Base-by-base conservation (phyloP, 306 rosid genomes). In the Glycine tomentella region DNA sequence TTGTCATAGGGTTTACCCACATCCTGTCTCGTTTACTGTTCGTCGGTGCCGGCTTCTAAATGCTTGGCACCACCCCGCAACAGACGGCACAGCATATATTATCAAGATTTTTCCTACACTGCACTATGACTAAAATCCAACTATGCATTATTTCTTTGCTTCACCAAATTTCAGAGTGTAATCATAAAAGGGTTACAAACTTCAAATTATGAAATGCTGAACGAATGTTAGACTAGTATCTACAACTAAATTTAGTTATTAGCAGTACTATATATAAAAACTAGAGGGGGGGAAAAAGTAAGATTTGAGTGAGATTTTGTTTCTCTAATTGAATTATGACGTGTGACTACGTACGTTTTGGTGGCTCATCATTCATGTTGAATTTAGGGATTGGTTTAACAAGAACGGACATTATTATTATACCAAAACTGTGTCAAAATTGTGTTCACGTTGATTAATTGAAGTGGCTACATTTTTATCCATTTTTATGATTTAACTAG, bases 41-140 rank as follows among this genome's bases (percentile, higher is more conserved):
- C 83, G 94, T 92, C 90, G 90, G 97, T 90, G 90, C 91, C 90
- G 85, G 59, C 86, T 69, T 76, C 83, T 75, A 65, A 87, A 72
- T 74, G 33, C 77, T 56, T 72, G 46, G n/a, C 70, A 81, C 65
- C 65, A 69, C 83, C 63, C 82, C 48, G 76, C 74, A 38, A 44
- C 79, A 63, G 9, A 74, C 72, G 84, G 72, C 87, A 78, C 75
- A 33, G 40, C 49, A 64, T 72, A 45, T 64, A 33, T 52, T 36
- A 66, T 72, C 44, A 1, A 13, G 4, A 55, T 78, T 83, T 62
- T 77, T 14, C 74, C 20, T 71, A 42, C 17, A 51, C 20, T 40
- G 55, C 48, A 62, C 75, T 34, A 64, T 64, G 2, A 46, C 79
- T 25, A 45, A 52, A 77, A 64, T 64, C 72, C 64, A 55, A 72